phyloP scores from a whole-genome alignment of 2,329 filamentous ascomycete genomes.

The Hymenoscyphus albidus region DNA sequence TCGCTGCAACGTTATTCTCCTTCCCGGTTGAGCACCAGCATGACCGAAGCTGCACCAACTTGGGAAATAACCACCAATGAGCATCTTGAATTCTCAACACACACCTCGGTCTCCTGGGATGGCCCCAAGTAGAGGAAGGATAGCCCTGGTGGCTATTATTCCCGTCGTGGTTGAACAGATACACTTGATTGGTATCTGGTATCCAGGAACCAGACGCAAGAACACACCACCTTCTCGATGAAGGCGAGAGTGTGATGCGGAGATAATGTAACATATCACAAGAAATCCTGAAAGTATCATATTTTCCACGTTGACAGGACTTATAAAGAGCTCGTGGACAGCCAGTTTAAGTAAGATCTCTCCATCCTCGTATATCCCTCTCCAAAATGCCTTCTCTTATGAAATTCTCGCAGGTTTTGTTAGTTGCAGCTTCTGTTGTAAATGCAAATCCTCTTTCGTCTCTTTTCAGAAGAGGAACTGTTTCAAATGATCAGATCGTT shows the following conservation, averaged over 20 bases:
- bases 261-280: not conserved
- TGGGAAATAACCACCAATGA: not conserved
- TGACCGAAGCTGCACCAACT: not conserved
- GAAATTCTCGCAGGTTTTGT: not conserved
- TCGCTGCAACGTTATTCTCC: not conserved
- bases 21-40: not conserved
- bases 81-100: not conserved
- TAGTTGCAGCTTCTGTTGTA: not conserved
- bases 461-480: slow-evolving; percentile 17
- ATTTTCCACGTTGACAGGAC: not conserved
- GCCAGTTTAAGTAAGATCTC: not conserved
- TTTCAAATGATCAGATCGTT: slow-evolving; percentile 44
- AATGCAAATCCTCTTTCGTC: not conserved
- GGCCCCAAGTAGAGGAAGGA: not conserved
- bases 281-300: not conserved
- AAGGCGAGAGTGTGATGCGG: not conserved
- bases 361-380: not conserved
- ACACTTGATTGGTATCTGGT: not conserved
- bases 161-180: not conserved
- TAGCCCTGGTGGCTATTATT: not conserved
- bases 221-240: not conserved
- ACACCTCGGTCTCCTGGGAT: not conserved
- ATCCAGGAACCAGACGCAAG: not conserved
- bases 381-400: not conserved
- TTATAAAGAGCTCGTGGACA: not conserved